These are phyloP conservation scores for Candida morakotiae DNA, from an alignment of 805 yeast species.

Conservation along the genomic window DNA sequence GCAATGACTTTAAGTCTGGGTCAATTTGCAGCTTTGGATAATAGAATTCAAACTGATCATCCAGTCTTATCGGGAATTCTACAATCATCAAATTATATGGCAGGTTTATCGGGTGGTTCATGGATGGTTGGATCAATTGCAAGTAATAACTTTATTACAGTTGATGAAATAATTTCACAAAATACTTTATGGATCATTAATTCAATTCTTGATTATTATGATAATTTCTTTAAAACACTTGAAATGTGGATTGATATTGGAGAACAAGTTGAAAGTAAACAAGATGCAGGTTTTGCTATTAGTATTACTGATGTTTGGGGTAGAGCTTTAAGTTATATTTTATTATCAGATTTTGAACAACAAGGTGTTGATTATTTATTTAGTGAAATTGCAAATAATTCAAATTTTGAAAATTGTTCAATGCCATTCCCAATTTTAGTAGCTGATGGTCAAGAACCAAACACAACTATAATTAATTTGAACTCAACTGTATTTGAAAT, in stretches of 20 bases:
- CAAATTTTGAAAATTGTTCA: slow-evolving; percentile 36
- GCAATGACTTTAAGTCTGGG: slow-evolving; percentile 77
- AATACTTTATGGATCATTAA: slow-evolving; percentile 27
- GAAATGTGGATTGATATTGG: slow-evolving; percentile 22
- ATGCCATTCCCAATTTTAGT: slow-evolving; percentile 38
- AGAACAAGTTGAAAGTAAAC: slow-evolving; percentile 23
- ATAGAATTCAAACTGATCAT: slow-evolving; percentile 66
- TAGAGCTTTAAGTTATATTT: slow-evolving; percentile 22
- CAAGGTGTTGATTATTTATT: not conserved
- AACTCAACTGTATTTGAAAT: slow-evolving; percentile 60
- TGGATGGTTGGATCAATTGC: slow-evolving; percentile 64
- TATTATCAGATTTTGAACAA: slow-evolving; percentile 1
- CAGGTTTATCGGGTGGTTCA: slow-evolving; percentile 73
- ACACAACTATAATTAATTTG: slow-evolving; percentile 45
- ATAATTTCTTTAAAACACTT: slow-evolving; percentile 62
- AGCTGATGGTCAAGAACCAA: slow-evolving; percentile 58
- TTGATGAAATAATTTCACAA: slow-evolving; percentile 29
- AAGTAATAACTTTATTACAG: slow-evolving; percentile 54
- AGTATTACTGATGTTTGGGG: slow-evolving; percentile 37
- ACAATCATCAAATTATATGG: slow-evolving; percentile 64
- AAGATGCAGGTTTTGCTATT: slow-evolving; percentile 25
- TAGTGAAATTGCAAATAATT: not conserved
- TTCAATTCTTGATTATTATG: slow-evolving; percentile 66
- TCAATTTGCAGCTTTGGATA: slow-evolving; percentile 72
- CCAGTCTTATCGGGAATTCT: slow-evolving; percentile 46